Conservation (phyloP, 305 asterid species). For the Fraxinus paxiana region DNA sequence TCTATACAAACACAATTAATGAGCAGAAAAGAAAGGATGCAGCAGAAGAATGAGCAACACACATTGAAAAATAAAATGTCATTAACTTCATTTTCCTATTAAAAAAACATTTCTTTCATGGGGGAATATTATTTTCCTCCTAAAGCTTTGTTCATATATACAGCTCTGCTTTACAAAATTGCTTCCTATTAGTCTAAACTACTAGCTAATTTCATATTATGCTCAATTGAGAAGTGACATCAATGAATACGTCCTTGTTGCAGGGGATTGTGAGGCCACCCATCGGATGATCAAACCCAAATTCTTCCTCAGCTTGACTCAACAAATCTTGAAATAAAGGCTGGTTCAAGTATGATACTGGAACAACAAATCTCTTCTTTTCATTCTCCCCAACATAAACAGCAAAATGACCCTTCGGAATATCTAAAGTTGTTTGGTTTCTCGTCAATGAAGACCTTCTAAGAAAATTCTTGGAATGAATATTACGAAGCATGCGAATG, state of each 20-base stretch:
- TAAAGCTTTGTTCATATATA: not conserved
- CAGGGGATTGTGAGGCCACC: slow-evolving; percentile 34
- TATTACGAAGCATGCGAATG: not conserved
- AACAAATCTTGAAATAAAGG: slow-evolving; percentile 35
- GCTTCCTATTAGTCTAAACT: not conserved
- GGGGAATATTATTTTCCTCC: not conserved
- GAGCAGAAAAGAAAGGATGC: not conserved
- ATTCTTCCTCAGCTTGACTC: slow-evolving; percentile 27
- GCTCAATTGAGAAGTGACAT: slow-evolving; percentile 5
- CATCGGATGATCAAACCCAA: slow-evolving; percentile 37
- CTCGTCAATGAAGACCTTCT: not conserved
- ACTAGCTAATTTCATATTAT: not conserved
- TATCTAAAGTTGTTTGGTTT: slow-evolving; percentile 12
- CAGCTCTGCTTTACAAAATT: slow-evolving; percentile 6
- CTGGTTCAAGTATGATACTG: slow-evolving; percentile 29
- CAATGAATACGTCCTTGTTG: slow-evolving; percentile 17
- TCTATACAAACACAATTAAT: slow-evolving; percentile 7
- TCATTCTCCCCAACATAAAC: slow-evolving; percentile 30
- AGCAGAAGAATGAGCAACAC: not conserved
- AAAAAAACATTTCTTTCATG: not conserved
- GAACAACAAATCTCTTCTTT: slow-evolving; percentile 28
- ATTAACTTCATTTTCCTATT: not conserved
- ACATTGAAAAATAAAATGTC: not conserved
- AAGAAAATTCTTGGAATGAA: not conserved
- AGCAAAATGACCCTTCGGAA: slow-evolving; percentile 11